Base-by-base conservation (phyloP, 2,329 filamentous ascomycete species). In the Coleophoma eucalyptorum region DNA sequence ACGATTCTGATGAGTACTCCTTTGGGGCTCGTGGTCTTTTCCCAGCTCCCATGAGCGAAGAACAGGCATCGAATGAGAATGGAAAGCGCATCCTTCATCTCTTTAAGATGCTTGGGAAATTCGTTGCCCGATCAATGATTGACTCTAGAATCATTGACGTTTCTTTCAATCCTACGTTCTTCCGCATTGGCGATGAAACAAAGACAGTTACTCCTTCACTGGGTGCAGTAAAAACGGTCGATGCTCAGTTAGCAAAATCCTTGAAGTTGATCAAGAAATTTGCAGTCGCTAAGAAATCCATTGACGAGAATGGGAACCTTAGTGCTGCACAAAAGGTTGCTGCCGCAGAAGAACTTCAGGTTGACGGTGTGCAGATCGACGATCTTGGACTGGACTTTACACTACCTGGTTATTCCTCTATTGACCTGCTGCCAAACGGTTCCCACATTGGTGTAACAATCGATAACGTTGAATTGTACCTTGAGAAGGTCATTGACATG, bases 121-220 rank as follows among this genome's bases (percentile, higher is more conserved):
- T 99, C 67, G 92, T 97, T 44, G 94, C 95, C 31, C 85, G 94
- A 46, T 97, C 94, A 0, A 97, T 99, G 94, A 86, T 99, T 48
- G 94, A 99, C 67, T 97, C 93, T 1, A 84, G 94, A 49, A 97
- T 99, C 66, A 97, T 99, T 59, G 94, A 99, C 63, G 85, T 99
- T 58, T 94, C 93, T 50, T 94, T 99, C 72, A 99, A 97, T 65
- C 89, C 94, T 2, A 96, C 91, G 5, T 97, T 99, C 74, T 99
- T 99, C 84, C 89, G 93, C 51, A 89, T 97, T 57, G 90, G 89
- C 15, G 89, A 95, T 60, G 78, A 63, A 46, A 62, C 74, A 13
- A 74, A 74, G 15, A 73, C 82, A 0, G 84, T 96, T 4, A 84
- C 84, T 19, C 91, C 92, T 12, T 96, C 92, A 0, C 77, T 99